phyloP scores from a whole-genome alignment of 148 eudicot genomes.

The Chenopodium quinoa region DNA sequence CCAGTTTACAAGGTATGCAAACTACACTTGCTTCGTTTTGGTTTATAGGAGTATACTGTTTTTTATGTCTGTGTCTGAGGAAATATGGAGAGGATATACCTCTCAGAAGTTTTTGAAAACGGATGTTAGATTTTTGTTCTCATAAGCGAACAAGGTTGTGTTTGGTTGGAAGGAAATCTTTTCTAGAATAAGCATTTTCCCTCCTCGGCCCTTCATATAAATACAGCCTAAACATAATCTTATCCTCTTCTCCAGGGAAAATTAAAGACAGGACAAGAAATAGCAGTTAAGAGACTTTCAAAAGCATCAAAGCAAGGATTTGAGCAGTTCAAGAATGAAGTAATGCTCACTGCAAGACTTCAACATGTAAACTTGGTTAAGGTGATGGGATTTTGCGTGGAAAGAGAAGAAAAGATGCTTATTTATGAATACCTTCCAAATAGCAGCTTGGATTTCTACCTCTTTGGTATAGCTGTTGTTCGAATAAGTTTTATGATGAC shows the following conservation, averaged over 20 bases:
- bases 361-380: slow-evolving; percentile 47
- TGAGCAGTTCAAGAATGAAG: slow-evolving; percentile 46
- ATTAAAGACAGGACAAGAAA: slow-evolving; percentile 35
- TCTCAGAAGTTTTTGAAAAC: no score
- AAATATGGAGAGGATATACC: not conserved
- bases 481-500: not conserved
- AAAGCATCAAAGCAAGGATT: slow-evolving; percentile 38
- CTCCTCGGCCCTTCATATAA: not conserved
- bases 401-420: slow-evolving; percentile 42
- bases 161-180: not conserved
- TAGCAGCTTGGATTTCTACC: slow-evolving; percentile 44
- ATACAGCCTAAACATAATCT: not conserved
- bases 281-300: slow-evolving; percentile 47
- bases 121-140: not conserved
- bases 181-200: not conserved
- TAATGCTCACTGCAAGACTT: slow-evolving; percentile 40
- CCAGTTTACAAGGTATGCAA: slow-evolving; percentile 43
- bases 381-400: slow-evolving; percentile 40
- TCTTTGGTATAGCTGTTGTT: slow-evolving; percentile 29
- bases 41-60: not conserved
- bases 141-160: no score
- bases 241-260: slow-evolving; percentile 33
- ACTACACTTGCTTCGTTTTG: not conserved
- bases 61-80: not conserved
- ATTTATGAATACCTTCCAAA: slow-evolving; percentile 47